A percentile compares a stretch with the other conserved stretches of the same genome.
These are phyloP conservation scores for Venturia oleaginea DNA, from an alignment of 2,329 filamentous ascomycete species.

Conservation along the genomic window DNA sequence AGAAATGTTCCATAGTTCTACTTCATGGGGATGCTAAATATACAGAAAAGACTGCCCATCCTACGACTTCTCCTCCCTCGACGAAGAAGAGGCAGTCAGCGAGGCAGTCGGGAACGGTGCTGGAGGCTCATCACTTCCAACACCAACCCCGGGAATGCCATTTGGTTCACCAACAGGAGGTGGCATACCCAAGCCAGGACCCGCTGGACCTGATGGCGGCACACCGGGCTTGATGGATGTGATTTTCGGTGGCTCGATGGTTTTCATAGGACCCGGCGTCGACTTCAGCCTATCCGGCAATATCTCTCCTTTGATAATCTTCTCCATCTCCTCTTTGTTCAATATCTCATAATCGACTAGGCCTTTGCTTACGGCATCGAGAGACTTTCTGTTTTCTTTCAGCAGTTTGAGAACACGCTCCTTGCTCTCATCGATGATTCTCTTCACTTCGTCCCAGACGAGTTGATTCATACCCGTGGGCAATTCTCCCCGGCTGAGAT, in stretches of 20 bases:
- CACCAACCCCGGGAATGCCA: neutral
- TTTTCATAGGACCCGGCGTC: constrained; percentile 53
- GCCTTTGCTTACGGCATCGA: constrained; percentile 80
- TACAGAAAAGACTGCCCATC: neutral
- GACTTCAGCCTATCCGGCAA: constrained; percentile 58
- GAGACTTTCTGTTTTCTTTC: constrained; percentile 65
- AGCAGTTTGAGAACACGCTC: constrained; percentile 64
- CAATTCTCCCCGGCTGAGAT: constrained; percentile 75
- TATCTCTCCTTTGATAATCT: constrained; percentile 79
- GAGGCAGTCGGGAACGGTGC: neutral
- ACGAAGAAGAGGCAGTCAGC: neutral
- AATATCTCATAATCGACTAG: constrained; percentile 92
- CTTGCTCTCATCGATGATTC: constrained; percentile 73
- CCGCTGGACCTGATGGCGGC: neutral
- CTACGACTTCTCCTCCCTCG: neutral
- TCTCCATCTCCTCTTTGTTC: constrained; percentile 79
- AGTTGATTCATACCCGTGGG: constrained; percentile 78
- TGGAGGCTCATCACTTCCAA: neutral
- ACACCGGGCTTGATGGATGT: neutral
- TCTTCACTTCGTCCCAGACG: constrained; percentile 83
- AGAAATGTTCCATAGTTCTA: neutral
- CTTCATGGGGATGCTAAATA: neutral
- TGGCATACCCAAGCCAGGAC: neutral
- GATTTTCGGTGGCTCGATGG: constrained; percentile 43
- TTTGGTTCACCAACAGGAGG: constrained; percentile 4